These are phyloP conservation scores for Bremia lactucae DNA, from an alignment of 352 stramenopile genomes.

Conservation along the genomic window DNA sequence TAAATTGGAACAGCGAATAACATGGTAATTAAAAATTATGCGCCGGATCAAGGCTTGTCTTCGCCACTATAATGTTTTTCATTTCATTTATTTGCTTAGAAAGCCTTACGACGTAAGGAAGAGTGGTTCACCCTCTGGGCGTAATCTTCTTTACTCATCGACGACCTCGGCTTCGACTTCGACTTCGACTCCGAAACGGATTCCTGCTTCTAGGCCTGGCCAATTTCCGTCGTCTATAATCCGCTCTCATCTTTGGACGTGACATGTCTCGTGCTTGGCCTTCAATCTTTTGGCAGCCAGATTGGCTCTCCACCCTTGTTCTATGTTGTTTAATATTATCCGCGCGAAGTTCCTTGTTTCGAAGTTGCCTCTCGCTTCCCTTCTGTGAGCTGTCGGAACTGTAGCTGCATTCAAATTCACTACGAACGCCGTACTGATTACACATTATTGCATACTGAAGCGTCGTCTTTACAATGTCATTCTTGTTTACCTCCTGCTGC, in stretches of 20 bases:
- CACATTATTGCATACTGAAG: neutral
- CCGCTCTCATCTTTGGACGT: slow-evolving; percentile 7
- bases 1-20: no score
- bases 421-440: neutral
- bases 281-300: neutral
- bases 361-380: neutral
- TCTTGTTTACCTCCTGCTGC: neutral
- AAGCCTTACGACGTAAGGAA: no score
- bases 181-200: neutral
- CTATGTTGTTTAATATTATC: neutral
- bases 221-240: slow-evolving; percentile 7
- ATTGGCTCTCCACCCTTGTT: slow-evolving; percentile 4
- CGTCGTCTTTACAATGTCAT: neutral
- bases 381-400: neutral
- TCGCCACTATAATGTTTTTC: no score
- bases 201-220: slow-evolving; percentile 2
- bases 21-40: no score
- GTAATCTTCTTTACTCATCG: slow-evolving; percentile 3
- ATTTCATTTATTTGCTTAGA: no score
- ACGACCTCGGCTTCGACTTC: slow-evolving; percentile 13
- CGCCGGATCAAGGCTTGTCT: no score
- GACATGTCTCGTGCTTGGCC: neutral
- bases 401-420: neutral
- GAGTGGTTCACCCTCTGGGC: no score
- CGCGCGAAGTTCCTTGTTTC: slow-evolving; percentile 2